Conservation (phyloP, 2,329 filamentous ascomycete species). For the Phaeomoniella chlamydospora region DNA sequence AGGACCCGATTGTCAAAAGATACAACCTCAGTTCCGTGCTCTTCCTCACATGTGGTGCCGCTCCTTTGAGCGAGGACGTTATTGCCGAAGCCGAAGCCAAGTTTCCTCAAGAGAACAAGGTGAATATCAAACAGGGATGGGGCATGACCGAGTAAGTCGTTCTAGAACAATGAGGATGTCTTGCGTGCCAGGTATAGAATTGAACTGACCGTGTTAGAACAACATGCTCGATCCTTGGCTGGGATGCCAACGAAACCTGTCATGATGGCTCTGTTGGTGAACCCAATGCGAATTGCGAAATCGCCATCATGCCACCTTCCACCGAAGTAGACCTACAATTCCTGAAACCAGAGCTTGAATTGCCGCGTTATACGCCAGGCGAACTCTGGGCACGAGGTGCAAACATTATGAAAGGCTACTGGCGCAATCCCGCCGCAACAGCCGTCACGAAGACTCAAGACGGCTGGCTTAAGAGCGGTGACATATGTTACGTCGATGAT, state of each 20-base stretch:
- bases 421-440: conserved; percentile 41
- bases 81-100: conserved; percentile 43
- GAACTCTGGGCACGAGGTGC: conserved; percentile 42
- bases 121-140: conserved; percentile 59
- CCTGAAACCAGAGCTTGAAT: conserved; percentile 17
- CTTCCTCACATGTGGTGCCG: conserved; percentile 49
- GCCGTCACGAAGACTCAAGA: conserved; percentile 33
- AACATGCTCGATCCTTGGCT: conserved; percentile 56
- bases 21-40: conserved; percentile 56
- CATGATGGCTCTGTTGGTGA: conserved; percentile 46
- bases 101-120: conserved; percentile 30
- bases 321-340: conserved; percentile 24
- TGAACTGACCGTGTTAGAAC: too few relatives aligned
- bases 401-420: conserved; percentile 45
- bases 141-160: conserved; percentile 68
- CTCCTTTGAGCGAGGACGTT: conserved; percentile 48
- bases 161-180: too few relatives aligned
- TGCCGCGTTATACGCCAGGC: conserved; percentile 3
- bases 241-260: conserved; percentile 38
- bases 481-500: conserved; percentile 33
- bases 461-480: conserved; percentile 47
- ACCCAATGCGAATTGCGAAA: conserved; percentile 53
- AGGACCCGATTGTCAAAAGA: conserved; percentile 49
- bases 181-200: too few relatives aligned
- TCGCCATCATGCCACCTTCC: conserved; percentile 43